These are phyloP conservation scores for Ajuga chamaepitys DNA, from an alignment of 257 asterid species.

Conservation along the genomic window DNA sequence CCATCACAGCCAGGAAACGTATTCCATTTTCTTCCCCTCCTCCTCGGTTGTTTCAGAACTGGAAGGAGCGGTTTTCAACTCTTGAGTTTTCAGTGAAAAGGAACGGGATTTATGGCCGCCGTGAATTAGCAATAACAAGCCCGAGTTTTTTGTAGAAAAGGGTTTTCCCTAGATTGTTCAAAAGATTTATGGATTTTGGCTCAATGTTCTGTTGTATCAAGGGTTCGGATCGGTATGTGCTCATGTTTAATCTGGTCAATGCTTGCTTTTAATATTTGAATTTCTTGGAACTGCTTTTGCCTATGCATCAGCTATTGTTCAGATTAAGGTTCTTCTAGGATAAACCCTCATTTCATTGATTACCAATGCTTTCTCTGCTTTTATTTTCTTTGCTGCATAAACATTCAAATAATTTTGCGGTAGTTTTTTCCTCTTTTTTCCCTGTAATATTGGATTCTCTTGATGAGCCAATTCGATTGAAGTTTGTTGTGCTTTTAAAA, in stretches of 20 bases:
- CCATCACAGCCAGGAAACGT: background rate
- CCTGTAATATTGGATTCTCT: background rate
- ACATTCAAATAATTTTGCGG: background rate
- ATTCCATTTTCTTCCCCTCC: constrained; percentile 12
- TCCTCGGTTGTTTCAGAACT: no score
- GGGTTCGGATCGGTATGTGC: constrained; percentile 66
- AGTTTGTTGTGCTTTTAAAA: background rate
- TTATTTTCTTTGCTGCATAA: constrained; percentile 1
- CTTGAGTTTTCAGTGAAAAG: constrained; percentile 9
- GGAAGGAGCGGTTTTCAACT: background rate
- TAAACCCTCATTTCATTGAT: background rate
- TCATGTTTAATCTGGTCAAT: constrained; percentile 14
- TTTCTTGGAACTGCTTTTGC: background rate
- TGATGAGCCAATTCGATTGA: background rate
- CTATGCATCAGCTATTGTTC: background rate
- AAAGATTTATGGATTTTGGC: constrained; percentile 36
- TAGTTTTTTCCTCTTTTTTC: background rate
- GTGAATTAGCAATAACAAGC: background rate
- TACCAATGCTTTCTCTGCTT: background rate
- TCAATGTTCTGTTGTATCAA: constrained; percentile 51
- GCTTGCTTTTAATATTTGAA: background rate
- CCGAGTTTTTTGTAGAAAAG: constrained; percentile 13
- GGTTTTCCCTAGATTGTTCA: constrained; percentile 9
- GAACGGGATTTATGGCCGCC: constrained; percentile 23
- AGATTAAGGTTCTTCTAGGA: background rate